A percentile compares a stretch with the other conserved stretches of the same genome.
Evolutionary conservation across 139 green algal genomes (phyloP).

Genomic region (Pleodorina starrii): DNA sequence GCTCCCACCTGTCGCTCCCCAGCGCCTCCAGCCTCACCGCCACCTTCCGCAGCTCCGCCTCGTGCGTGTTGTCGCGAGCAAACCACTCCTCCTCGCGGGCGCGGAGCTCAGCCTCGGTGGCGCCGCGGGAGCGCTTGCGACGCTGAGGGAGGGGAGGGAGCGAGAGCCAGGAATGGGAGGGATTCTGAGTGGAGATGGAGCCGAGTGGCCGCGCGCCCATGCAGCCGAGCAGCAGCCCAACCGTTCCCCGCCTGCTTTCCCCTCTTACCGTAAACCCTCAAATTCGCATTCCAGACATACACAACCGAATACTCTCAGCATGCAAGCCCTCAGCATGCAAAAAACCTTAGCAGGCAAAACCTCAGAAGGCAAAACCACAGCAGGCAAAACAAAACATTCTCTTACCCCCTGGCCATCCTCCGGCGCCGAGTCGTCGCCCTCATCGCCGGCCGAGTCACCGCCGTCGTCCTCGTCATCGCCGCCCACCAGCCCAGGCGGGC

Average conservation of each 20-base stretch:
- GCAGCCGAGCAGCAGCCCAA: too few relatives aligned
- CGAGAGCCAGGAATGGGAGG: not conserved
- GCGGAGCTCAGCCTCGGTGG: conserved; percentile 23
- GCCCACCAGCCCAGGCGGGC: not conserved
- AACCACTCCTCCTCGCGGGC: conserved; percentile 40
- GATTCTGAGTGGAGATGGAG: too few relatives aligned
- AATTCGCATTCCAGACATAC: too few relatives aligned
- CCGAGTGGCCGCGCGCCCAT: too few relatives aligned
- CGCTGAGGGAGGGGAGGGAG: not conserved
- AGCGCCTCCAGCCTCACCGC: conserved; percentile 59
- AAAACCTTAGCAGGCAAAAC: too few relatives aligned
- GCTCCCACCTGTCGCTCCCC: conserved; percentile 55
- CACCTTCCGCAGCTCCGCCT: conserved; percentile 49
- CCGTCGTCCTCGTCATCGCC: not conserved
- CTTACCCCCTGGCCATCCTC: conserved; percentile 16
- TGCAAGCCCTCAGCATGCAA: too few relatives aligned
- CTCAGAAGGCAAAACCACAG: too few relatives aligned
- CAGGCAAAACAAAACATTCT: too few relatives aligned
- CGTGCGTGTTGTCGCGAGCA: conserved; percentile 48
- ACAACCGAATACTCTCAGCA: too few relatives aligned
- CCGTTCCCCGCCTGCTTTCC: too few relatives aligned
- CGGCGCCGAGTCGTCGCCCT: conserved; percentile 25
- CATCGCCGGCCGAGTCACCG: not conserved
- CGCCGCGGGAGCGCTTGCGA: conserved; percentile 11
- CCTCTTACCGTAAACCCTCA: too few relatives aligned